phyloP scores from a whole-genome alignment of 2,329 filamentous ascomycete species.

The Amauroascus niger region DNA sequence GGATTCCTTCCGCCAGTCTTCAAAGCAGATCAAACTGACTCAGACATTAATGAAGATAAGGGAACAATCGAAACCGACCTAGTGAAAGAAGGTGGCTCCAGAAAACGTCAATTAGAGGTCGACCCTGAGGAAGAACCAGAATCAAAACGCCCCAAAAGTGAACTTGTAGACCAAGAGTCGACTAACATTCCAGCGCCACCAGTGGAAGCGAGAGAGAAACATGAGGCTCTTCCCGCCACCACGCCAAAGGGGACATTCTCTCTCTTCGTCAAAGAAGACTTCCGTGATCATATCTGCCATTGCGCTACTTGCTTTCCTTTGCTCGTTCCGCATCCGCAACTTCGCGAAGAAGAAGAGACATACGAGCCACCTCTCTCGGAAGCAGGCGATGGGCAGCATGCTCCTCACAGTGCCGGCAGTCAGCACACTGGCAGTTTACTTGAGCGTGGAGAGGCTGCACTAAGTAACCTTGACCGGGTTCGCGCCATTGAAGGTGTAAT shows the following conservation, averaged over 20 bases:
- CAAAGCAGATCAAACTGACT: constrained; percentile 26
- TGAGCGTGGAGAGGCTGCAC: constrained; percentile 82
- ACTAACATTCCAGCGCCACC: constrained; percentile 17
- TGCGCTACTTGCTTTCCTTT: constrained; percentile 70
- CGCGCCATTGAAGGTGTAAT: constrained; percentile 92
- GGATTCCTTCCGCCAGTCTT: constrained; percentile 73
- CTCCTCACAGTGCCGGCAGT: constrained; percentile 40
- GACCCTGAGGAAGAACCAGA: constrained; percentile 35
- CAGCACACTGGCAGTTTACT: constrained; percentile 72
- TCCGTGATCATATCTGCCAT: constrained; percentile 72
- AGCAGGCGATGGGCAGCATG: constrained; percentile 46
- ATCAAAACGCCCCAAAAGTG: constrained; percentile 43
- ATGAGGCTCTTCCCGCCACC: constrained; percentile 46
- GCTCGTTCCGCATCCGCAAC: constrained; percentile 61
- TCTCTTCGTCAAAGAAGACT: constrained; percentile 69
- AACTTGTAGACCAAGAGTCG: not conserved
- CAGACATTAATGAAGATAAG: not conserved
- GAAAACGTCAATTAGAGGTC: constrained; percentile 58
- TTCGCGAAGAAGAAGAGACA: constrained; percentile 86
- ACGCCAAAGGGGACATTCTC: constrained; percentile 56
- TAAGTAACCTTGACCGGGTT: constrained; percentile 86
- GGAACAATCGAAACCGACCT: not conserved
- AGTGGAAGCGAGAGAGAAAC: constrained; percentile 45
- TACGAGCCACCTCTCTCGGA: constrained; percentile 86
- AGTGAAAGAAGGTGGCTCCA: constrained; percentile 26